Base-by-base conservation (phyloP, 148 eudicot species). In the Dianthus caryophyllus region DNA sequence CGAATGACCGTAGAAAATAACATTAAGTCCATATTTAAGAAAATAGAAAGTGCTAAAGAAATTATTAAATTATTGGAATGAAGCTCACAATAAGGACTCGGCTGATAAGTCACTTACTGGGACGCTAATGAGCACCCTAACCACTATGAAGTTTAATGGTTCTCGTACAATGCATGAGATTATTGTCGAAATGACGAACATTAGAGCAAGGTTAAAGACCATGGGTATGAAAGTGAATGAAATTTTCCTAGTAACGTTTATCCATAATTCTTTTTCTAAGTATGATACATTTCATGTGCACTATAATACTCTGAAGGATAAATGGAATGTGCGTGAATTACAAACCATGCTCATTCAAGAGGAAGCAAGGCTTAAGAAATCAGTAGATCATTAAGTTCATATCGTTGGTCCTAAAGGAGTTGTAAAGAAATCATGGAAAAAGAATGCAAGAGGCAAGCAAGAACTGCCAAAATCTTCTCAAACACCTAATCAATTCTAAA, bases 311-410 rank as follows among this genome's bases (percentile, higher is more conserved):
- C 1, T 10, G 26, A 52, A 52, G 56, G 56, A 52, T 52, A 52
- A 52, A 52, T 52, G 56, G 26, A 52, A 52, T 52, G 56, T 52
- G 26, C 56, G 7, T 52, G 26, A 52, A 52, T 52, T 52, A 52
- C 56, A 52, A 52, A 52, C 9, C 56, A 18, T 52, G 56, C 56
- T 52, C 56, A 52, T 52, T 52, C 26, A 52, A n/a, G n/a, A n/a
- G n/a, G n/a, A n/a, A n/a, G n/a, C n/a, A n/a, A n/a, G n/a, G n/a
- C n/a, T n/a, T n/a, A 52, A 52, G 56, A 52, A 52, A 18, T 18
- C 56, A 52, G 1, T 9, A 52, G 56, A 52, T 18, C 26, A 18
- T 52, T 52, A 25, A 4, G 56, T 52, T 14, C 56, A 52, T 52
- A 25, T 52, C 25, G 7, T 52, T 2, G 26, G 56, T 52, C 56